A percentile compares a stretch with the other conserved stretches of the same genome.
phyloP scores from a whole-genome alignment of 2,329 filamentous ascomycete genomes.

The Colletotrichum musicola region DNA sequence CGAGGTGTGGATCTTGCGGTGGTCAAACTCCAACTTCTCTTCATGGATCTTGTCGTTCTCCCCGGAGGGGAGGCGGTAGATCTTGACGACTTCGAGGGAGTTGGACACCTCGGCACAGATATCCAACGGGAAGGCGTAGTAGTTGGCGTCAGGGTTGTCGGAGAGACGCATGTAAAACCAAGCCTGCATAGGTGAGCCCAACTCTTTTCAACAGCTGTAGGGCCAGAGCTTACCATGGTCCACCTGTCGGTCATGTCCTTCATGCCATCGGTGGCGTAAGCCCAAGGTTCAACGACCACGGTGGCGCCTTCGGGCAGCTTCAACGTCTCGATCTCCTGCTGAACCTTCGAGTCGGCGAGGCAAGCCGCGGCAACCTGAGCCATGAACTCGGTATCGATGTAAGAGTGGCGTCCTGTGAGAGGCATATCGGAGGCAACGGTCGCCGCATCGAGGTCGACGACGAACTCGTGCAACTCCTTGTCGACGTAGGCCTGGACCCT shows the following conservation, averaged over 20 bases:
- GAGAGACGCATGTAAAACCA: constrained; percentile 46
- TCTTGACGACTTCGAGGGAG: constrained; percentile 61
- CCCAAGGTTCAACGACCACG: constrained; percentile 66
- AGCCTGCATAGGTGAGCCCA: background rate
- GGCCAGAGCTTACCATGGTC: constrained; percentile 58
- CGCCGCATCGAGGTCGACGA: constrained; percentile 40
- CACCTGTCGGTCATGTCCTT: constrained; percentile 61
- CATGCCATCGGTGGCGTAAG: constrained; percentile 67
- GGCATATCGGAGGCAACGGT: constrained; percentile 41
- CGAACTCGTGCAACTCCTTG: constrained; percentile 40
- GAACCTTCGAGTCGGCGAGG: constrained; percentile 55
- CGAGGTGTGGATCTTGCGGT: constrained; percentile 52
- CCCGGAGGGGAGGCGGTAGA: constrained; percentile 61
- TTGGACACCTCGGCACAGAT: constrained; percentile 65
- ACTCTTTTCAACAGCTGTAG: background rate
- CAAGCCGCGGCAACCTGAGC: constrained; percentile 61
- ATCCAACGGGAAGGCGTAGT: constrained; percentile 69
- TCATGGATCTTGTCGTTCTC: constrained; percentile 51
- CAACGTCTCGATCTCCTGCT: constrained; percentile 56
- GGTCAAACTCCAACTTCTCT: constrained; percentile 53
- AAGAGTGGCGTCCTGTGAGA: constrained; percentile 58
- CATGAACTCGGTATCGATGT: constrained; percentile 63
- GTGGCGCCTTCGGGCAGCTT: constrained; percentile 58
- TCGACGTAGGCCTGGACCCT: constrained; percentile 49
- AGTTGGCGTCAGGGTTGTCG: constrained; percentile 62